Evolutionary conservation across 2,329 filamentous ascomycete species (phyloP), one percentile per base, ranked within the genome.

Genomic region (Penicillium sp.): DNA sequence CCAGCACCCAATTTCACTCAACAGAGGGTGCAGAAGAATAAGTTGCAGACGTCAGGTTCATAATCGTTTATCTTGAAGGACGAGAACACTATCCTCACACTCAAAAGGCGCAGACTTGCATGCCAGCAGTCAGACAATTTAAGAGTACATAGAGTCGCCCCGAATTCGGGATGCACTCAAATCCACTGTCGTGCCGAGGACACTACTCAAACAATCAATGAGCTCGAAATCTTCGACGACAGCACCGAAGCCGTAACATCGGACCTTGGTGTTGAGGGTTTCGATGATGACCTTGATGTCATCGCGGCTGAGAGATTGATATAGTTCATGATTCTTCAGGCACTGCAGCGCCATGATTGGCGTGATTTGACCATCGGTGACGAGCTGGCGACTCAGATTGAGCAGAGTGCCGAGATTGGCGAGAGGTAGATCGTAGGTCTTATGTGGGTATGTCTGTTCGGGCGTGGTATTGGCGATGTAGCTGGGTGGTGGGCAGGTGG

Each of bases 291-390:
- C 84, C 68, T 84, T 82, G 68, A 97, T 87, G 71, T 97, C 92
- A 42, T 86, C 83, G 55, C 79, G 76, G 16, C 81, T 86, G 66
- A 97, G 78, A 67, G 89, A 86, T 5, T 74, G 73, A 65, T 93
- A 87, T 63, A 89, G 83, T 40, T 89, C 86, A 76, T 95, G 89
- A 49, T 83, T 84, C 64, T 92, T 81, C 53, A 98, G 84, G 78
- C 91, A 90, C 53, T 92, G 90, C 87, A 95, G 94, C 0, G 93
- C 93, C 92, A 96, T 96, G 67, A 97, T 91, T 0, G 95, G 95
- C 19, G 94, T 98, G 70, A 98, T 91, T 60, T 81, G 79, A 55
- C 92, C 92, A 63, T 95, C 91, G 2, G 95, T 86, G 68, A 95
- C 89, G 28, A 97, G 83, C 69, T 89, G 87, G 68, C 88, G 86